Percentiles rank a stretch among this genome's conserved stretches.
Evolutionary conservation across 768 basidiomycete species (phyloP).

Genomic region (Gelatoporia subvermispora): DNA sequence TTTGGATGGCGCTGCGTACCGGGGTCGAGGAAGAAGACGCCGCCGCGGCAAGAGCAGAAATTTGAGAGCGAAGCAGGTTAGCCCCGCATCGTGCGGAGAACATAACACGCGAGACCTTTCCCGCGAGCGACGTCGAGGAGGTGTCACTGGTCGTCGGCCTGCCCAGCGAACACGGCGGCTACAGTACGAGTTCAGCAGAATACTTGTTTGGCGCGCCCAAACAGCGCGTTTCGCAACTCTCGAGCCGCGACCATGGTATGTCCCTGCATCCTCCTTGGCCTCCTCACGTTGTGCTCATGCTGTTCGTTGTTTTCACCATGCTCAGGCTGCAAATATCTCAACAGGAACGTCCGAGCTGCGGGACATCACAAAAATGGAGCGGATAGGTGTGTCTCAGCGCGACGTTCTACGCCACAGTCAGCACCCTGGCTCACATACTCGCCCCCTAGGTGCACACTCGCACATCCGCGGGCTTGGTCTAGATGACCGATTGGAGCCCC

Average conservation of each 20-base stretch:
- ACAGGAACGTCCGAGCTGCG: conserved; percentile 76
- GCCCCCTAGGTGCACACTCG: conserved; percentile 72
- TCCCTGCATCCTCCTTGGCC: neutral
- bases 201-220: conserved; percentile 28
- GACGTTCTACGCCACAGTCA: neutral
- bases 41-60: conserved; percentile 19
- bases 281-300: neutral
- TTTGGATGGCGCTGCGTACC: conserved; percentile 4
- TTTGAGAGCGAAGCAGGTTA: conserved; percentile 35
- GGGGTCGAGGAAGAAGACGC: conserved; percentile 17
- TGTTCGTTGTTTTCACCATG: neutral
- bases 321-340: conserved; percentile 64
- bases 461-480: conserved; percentile 95
- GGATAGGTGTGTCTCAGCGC: conserved; percentile 54
- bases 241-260: conserved; percentile 24
- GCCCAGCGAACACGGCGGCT: neutral
- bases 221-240: conserved; percentile 24
- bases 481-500: conserved; percentile 87
- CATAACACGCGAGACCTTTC: conserved; percentile 24
- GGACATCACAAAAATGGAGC: conserved; percentile 91
- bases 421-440: neutral
- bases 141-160: conserved; percentile 9
- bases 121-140: neutral
- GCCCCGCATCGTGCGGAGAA: conserved; percentile 41
- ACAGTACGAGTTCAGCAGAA: conserved; percentile 11